Conservation (phyloP, 2,329 filamentous ascomycete species). For the Cercospora nicotianae region DNA sequence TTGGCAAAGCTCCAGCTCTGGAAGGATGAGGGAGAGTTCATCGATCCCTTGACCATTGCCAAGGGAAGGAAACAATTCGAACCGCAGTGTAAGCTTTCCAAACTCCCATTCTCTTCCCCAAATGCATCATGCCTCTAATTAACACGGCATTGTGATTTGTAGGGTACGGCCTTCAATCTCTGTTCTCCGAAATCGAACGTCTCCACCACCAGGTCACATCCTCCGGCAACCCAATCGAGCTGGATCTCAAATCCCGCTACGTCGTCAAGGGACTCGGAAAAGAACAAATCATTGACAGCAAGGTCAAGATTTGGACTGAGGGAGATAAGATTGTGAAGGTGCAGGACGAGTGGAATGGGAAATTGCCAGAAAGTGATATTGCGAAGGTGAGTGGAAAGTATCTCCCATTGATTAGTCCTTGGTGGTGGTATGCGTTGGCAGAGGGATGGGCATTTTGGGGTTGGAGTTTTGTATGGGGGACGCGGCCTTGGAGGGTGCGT, state of each 20-base stretch:
- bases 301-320: conserved; percentile 50
- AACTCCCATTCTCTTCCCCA: no score
- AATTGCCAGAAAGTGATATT: conserved; percentile 53
- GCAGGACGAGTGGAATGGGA: conserved; percentile 57
- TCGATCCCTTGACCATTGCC: conserved; percentile 60
- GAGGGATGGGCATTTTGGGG: conserved; percentile 42
- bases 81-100: conserved; percentile 41
- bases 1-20: conserved; percentile 61
- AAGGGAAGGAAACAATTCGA: conserved; percentile 55
- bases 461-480: conserved; percentile 45
- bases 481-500: conserved; percentile 45
- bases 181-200: conserved; percentile 60
- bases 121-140: no score
- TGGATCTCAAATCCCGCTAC: conserved; percentile 57
- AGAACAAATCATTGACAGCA: conserved; percentile 53
- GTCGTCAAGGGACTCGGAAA: conserved; percentile 55
- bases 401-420: conserved; percentile 37
- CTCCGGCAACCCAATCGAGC: conserved; percentile 59
- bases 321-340: conserved; percentile 53
- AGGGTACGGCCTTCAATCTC: conserved; percentile 60
- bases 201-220: conserved; percentile 56
- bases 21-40: conserved; percentile 58
- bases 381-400: conserved; percentile 50
- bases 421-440: conserved; percentile 44
- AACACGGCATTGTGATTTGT: not conserved